Percentiles rank a stretch among this genome's conserved stretches.
phyloP scores from a whole-genome alignment of 805 yeast genomes.

The Blastobotrys americana region DNA sequence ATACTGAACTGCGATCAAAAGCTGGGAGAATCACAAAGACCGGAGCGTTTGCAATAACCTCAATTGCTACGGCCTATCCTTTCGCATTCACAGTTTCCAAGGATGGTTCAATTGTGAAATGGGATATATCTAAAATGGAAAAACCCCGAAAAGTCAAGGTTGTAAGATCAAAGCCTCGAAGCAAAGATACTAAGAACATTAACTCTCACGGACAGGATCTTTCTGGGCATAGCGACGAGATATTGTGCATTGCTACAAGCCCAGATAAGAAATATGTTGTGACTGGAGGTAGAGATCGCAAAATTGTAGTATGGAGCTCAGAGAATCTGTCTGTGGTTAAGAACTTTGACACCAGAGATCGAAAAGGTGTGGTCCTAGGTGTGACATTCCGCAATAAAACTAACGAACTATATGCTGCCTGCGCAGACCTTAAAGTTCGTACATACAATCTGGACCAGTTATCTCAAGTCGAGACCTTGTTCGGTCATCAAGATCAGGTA shows the following conservation, averaged over 20 bases:
- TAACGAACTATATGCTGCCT: constrained; percentile 83
- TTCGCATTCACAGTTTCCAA: constrained; percentile 75
- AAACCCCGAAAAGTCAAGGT: constrained; percentile 63
- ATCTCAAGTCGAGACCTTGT: constrained; percentile 82
- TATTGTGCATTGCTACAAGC: constrained; percentile 71
- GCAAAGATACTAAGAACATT: too few species aligned
- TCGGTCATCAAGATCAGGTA: constrained; percentile 92
- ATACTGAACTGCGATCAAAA: constrained; percentile 17
- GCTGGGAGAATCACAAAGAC: constrained; percentile 5
- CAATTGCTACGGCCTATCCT: constrained; percentile 50
- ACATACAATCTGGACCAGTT: constrained; percentile 79
- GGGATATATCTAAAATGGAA: constrained; percentile 53
- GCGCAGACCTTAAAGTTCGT: constrained; percentile 86
- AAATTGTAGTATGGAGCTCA: constrained; percentile 78
- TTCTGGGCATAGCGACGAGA: constrained; percentile 72
- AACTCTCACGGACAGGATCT: constrained; percentile 38
- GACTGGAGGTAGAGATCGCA: constrained; percentile 82
- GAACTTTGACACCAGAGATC: constrained; percentile 66
- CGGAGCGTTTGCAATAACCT: constrained; percentile 25
- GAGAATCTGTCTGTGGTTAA: constrained; percentile 70
- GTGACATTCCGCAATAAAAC: constrained; percentile 71
- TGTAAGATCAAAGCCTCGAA: constrained; percentile 29
- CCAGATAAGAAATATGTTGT: constrained; percentile 84
- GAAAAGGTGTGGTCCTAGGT: constrained; percentile 64
- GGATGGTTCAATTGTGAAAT: constrained; percentile 71